Conservation (phyloP, 805 yeast genomes). For the Kregervanrija delftensis region DNA sequence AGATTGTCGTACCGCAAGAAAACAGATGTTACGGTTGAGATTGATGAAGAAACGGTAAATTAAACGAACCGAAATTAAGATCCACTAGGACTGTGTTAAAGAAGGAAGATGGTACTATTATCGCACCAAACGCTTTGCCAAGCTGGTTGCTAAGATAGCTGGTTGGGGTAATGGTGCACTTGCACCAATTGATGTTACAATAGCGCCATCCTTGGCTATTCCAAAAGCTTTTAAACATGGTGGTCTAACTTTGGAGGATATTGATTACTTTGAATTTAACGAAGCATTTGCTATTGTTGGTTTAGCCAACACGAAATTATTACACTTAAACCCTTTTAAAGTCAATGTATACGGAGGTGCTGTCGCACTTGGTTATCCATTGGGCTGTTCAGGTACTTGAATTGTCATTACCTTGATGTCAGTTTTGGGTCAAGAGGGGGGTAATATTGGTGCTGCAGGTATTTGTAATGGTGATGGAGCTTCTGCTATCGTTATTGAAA, state of each 20-base stretch:
- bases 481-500: slow-evolving; percentile 81
- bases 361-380: slow-evolving; percentile 88
- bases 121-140: slow-evolving; percentile 96
- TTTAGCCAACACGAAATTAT: slow-evolving; percentile 70
- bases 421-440: slow-evolving; percentile 74
- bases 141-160: slow-evolving; percentile 76
- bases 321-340: slow-evolving; percentile 53
- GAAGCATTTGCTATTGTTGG: slow-evolving; percentile 98
- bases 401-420: slow-evolving; percentile 77
- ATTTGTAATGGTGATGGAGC: slow-evolving; percentile 99
- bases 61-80: slow-evolving; percentile 67
- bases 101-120: slow-evolving; percentile 87
- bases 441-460: slow-evolving; percentile 87
- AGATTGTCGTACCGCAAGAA: too few relatives aligned
- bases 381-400: slow-evolving; percentile 92
- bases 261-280: slow-evolving; percentile 90
- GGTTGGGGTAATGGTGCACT: slow-evolving; percentile 99
- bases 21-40: slow-evolving; percentile 54
- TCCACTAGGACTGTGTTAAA: slow-evolving; percentile 90
- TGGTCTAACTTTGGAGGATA: slow-evolving; percentile 49
- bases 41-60: slow-evolving; percentile 80
- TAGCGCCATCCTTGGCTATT: slow-evolving; percentile 88
- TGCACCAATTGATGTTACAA: slow-evolving; percentile 87
- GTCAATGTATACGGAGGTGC: slow-evolving; percentile 92
- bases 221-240: slow-evolving; percentile 93